Conservation (phyloP, 768 basidiomycete species). For the Psilocybe sp. region DNA sequence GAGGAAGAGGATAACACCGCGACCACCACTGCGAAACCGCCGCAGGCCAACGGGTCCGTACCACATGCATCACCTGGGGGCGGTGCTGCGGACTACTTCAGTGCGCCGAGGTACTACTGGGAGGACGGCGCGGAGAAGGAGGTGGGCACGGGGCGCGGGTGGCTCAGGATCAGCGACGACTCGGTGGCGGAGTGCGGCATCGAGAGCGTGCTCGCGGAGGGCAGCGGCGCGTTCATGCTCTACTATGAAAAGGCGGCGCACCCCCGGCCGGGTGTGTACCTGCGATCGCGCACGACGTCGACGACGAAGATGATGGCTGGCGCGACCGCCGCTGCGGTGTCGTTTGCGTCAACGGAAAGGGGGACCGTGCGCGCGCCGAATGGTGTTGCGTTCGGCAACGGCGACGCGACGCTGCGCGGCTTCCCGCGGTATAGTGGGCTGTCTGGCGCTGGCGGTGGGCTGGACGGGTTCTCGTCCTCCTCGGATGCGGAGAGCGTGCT, state of each 20-base stretch:
- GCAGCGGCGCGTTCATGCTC: conserved; percentile 83
- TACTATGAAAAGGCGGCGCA: conserved; percentile 78
- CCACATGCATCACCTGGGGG: no score
- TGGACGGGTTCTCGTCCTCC: conserved; percentile 10
- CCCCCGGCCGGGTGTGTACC: conserved; percentile 24
- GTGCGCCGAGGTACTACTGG: conserved; percentile 46
- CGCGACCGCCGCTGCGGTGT: not conserved
- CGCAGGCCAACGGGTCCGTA: conserved; percentile 4
- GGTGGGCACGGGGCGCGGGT: conserved; percentile 56
- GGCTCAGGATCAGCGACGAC: conserved; percentile 90
- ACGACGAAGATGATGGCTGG: not conserved
- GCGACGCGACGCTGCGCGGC: conserved; percentile 8
- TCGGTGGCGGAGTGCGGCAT: conserved; percentile 73
- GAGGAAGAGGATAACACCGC: conserved; percentile 17
- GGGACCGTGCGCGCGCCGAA: not conserved
- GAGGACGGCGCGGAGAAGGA: conserved; percentile 44
- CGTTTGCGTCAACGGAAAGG: not conserved
- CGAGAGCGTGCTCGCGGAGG: conserved; percentile 70
- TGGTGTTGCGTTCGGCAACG: not conserved
- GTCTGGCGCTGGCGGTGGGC: conserved; percentile 6
- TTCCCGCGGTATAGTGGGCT: conserved; percentile 4
- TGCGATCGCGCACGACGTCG: not conserved
- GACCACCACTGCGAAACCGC: not conserved
- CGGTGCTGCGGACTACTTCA: not conserved
- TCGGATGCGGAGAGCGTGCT: conserved; percentile 9